These are phyloP conservation scores for Knufia fluminis DNA, from an alignment of 2,329 filamentous ascomycete species.

Conservation along the genomic window DNA sequence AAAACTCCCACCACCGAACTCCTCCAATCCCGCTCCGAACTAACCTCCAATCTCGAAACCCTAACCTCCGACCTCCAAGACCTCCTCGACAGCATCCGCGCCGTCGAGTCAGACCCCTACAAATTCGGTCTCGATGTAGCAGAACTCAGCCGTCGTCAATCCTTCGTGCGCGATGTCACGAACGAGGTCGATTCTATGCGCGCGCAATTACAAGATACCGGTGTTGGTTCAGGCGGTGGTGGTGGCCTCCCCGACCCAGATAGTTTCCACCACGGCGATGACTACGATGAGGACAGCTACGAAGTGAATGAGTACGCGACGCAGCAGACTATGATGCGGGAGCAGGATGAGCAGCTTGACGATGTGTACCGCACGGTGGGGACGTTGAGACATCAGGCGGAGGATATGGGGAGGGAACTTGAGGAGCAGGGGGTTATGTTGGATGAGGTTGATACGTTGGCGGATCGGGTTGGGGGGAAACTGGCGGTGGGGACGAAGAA, in stretches of 20 bases:
- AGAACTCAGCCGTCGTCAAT: slow-evolving; percentile 71
- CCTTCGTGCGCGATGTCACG: slow-evolving; percentile 80
- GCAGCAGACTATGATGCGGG: slow-evolving; percentile 82
- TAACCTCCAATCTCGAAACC: slow-evolving; percentile 65
- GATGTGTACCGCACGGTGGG: slow-evolving; percentile 89
- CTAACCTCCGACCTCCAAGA: slow-evolving; percentile 80
- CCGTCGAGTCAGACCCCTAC: slow-evolving; percentile 78
- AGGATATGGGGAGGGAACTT: slow-evolving; percentile 91
- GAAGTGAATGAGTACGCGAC: slow-evolving; percentile 82
- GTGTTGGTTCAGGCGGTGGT: slow-evolving; percentile 30
- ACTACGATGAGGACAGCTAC: slow-evolving; percentile 54
- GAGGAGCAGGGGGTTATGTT: slow-evolving; percentile 91
- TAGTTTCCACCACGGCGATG: slow-evolving; percentile 43
- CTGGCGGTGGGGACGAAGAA: slow-evolving; percentile 79
- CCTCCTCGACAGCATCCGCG: slow-evolving; percentile 75
- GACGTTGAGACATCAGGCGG: slow-evolving; percentile 78
- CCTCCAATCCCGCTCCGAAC: slow-evolving; percentile 58
- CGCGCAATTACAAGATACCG: slow-evolving; percentile 55
- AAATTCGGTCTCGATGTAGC: slow-evolving; percentile 75
- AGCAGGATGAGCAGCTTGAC: slow-evolving; percentile 89
- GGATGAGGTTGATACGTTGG: slow-evolving; percentile 71
- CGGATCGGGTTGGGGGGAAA: slow-evolving; percentile 78
- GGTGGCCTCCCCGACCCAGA: slow-evolving; percentile 51
- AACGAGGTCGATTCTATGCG: slow-evolving; percentile 84
- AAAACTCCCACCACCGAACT: slow-evolving; percentile 59